A percentile compares a stretch with the other conserved stretches of the same genome.
phyloP scores from a whole-genome alignment of 192 early-diverging fungal genomes.

The Oehlia diaphana region DNA sequence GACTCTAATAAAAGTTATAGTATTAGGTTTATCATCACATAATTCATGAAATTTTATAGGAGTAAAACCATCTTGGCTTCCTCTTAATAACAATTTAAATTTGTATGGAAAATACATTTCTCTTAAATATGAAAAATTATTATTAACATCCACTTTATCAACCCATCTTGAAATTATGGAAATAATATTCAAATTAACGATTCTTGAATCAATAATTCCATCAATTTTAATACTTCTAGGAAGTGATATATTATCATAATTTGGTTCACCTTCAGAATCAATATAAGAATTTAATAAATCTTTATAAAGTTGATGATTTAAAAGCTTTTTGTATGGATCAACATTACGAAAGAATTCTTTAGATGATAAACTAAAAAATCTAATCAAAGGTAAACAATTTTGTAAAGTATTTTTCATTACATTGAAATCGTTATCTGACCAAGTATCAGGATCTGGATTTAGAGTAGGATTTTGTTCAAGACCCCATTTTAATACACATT shows the following conservation, averaged over 20 bases:
- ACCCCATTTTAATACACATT: slow-evolving; percentile 7
- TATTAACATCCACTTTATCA: background rate
- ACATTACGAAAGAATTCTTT: background rate
- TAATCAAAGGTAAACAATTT: background rate
- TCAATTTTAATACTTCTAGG: background rate
- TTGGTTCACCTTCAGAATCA: too few relatives aligned
- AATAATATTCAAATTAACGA: background rate
- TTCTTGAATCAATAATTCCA: background rate
- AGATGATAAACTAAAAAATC: background rate
- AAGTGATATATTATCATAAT: background rate
- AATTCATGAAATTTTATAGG: background rate
- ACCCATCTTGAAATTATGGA: slow-evolving; percentile 1
- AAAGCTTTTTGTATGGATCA: background rate
- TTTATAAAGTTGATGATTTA: background rate
- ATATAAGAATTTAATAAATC: too few relatives aligned
- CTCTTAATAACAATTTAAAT: background rate
- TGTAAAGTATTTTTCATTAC: background rate
- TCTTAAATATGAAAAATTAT: background rate
- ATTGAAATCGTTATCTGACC: background rate
- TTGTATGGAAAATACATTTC: background rate
- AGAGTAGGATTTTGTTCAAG: background rate
- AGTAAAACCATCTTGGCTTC: slow-evolving; percentile 13
- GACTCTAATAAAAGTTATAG: background rate
- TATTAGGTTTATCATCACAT: background rate
- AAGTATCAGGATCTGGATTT: background rate